Conservation (phyloP, 2,329 filamentous ascomycete genomes). For the Xylariaceae sp. region DNA sequence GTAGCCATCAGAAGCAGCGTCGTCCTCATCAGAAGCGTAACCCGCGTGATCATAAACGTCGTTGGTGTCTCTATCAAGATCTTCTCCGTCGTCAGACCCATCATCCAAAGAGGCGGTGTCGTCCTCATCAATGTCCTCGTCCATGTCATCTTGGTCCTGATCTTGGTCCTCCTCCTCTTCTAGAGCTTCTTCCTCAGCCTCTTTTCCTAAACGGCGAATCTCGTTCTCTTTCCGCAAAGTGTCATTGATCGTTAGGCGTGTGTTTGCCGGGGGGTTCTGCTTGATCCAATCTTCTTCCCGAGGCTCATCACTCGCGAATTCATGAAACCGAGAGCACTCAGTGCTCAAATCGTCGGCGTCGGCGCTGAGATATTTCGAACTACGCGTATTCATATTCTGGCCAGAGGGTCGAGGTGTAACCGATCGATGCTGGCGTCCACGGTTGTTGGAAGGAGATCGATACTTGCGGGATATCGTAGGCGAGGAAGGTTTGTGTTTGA, state of each 20-base stretch:
- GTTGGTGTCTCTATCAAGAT: conserved; percentile 42
- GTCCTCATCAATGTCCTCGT: conserved; percentile 46
- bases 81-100: conserved; percentile 40
- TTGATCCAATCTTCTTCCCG: conserved; percentile 89
- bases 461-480: conserved; percentile 25
- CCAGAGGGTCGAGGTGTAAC: conserved; percentile 35
- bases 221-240: conserved; percentile 85
- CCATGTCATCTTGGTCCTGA: conserved; percentile 43
- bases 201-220: conserved; percentile 79
- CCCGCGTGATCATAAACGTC: conserved; percentile 60
- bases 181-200: conserved; percentile 85
- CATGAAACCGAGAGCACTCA: conserved; percentile 70
- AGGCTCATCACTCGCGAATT: conserved; percentile 79
- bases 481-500: conserved; percentile 20
- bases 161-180: conserved; percentile 66
- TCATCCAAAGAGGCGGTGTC: conserved; percentile 42
- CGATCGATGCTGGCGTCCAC: conserved; percentile 23
- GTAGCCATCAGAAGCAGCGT: conserved; percentile 62
- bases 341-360: conserved; percentile 47
- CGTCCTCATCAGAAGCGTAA: conserved; percentile 47
- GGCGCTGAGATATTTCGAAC: conserved; percentile 48
- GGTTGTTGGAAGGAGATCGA: conserved; percentile 28
- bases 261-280: conserved; percentile 60
- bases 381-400: conserved; percentile 36
- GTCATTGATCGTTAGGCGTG: conserved; percentile 82